phyloP scores from a whole-genome alignment of 2,329 filamentous ascomycete genomes.

The Cyphellophora attinorum region DNA sequence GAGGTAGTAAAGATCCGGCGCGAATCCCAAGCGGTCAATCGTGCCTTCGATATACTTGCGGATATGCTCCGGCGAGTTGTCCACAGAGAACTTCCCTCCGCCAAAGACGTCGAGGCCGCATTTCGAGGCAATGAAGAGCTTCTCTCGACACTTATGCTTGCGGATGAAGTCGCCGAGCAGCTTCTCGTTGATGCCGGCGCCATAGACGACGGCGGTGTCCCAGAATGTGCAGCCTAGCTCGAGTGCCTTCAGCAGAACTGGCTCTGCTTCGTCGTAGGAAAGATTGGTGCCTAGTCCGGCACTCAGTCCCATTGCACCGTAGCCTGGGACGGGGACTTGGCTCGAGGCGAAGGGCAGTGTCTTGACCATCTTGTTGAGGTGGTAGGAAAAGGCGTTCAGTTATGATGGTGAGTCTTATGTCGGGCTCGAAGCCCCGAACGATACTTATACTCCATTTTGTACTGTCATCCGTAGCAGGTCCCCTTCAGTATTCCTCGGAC shows the following conservation, averaged over 20 bases:
- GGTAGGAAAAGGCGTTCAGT: neutral
- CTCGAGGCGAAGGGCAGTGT: constrained; percentile 31
- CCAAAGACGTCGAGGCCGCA: constrained; percentile 30
- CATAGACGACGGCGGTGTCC: constrained; percentile 39
- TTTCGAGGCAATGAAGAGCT: constrained; percentile 43
- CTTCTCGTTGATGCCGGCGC: constrained; percentile 40
- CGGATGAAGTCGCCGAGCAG: constrained; percentile 41
- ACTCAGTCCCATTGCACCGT: constrained; percentile 42
- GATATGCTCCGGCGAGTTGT: constrained; percentile 38
- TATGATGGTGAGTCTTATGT: too few species aligned
- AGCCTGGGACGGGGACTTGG: constrained; percentile 34
- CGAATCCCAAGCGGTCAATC: constrained; percentile 38
- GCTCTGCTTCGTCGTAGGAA: constrained; percentile 36
- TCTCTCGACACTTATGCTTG: constrained; percentile 42
- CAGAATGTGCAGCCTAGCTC: constrained; percentile 38
- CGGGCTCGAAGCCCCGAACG: too few species aligned
- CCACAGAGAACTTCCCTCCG: constrained; percentile 27
- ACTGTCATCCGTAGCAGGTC: too few species aligned
- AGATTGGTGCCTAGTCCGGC: constrained; percentile 34
- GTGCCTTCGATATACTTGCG: constrained; percentile 40
- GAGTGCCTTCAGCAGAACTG: constrained; percentile 40
- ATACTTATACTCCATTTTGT: too few species aligned
- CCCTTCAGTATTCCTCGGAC: too few species aligned
- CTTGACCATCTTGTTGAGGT: constrained; percentile 27
- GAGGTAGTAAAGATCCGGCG: constrained; percentile 37